Conservation (phyloP, 1,284 basidiomycete genomes). For the Ganoderma sp. region DNA sequence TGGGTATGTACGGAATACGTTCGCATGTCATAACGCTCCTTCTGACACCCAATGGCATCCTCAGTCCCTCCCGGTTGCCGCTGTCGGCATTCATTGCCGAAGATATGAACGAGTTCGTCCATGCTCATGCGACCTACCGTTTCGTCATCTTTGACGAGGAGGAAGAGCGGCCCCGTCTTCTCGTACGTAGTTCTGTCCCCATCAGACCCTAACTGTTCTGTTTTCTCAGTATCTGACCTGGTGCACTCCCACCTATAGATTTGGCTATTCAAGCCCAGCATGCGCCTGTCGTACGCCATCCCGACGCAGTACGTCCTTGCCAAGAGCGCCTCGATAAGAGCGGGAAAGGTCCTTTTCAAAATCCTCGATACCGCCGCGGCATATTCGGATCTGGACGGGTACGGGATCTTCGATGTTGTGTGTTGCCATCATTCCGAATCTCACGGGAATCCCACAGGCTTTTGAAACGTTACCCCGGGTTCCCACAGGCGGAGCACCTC, state of each 20-base stretch:
- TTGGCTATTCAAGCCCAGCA: constrained; percentile 90
- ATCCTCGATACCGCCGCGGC: constrained; percentile 62
- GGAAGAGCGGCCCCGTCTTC: constrained; percentile 74
- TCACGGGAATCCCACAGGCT: constrained; percentile 14
- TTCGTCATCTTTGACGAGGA: constrained; percentile 87
- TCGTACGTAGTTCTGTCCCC: constrained; percentile 54
- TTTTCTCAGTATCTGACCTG: constrained; percentile 1
- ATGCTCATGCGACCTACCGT: constrained; percentile 88
- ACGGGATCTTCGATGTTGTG: constrained; percentile 49
- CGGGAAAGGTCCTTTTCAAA: constrained; percentile 79
- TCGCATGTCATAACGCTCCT: constrained; percentile 8
- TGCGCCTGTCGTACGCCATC: constrained; percentile 75
- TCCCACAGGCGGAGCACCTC: constrained; percentile 83
- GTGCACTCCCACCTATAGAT: constrained; percentile 50
- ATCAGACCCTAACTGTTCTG: neutral
- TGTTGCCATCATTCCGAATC: constrained; percentile 7
- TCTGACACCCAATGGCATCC: constrained; percentile 10
- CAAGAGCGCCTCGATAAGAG: constrained; percentile 64
- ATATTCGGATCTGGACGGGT: constrained; percentile 49
- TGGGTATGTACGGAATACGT: constrained; percentile 54
- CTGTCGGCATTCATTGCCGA: constrained; percentile 84
- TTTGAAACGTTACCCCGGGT: constrained; percentile 69
- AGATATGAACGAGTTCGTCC: constrained; percentile 86
- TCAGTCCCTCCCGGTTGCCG: constrained; percentile 67
- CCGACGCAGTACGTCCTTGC: constrained; percentile 62